phyloP scores from a whole-genome alignment of 139 green algal genomes.

The Edaphochlamys debaryana region DNA sequence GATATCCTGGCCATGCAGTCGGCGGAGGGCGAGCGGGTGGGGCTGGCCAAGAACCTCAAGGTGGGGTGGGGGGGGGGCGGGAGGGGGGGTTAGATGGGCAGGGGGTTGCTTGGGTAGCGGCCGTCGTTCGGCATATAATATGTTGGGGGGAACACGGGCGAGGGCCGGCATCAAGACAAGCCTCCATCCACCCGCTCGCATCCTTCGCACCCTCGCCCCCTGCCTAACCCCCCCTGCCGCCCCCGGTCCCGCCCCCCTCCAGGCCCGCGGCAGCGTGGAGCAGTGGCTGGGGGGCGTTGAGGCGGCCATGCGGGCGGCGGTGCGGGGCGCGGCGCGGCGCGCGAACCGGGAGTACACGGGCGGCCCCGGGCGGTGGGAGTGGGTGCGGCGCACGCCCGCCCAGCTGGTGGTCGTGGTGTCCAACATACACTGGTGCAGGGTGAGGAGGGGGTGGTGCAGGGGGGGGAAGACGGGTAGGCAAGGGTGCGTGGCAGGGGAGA shows the following conservation, averaged over 20 bases:
- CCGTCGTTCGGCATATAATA: no score
- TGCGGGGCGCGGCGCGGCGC: slow-evolving; percentile 53
- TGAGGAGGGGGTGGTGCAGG: neutral
- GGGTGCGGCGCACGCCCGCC: slow-evolving; percentile 74
- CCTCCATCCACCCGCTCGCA: no score
- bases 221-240: no score
- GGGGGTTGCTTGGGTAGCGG: neutral
- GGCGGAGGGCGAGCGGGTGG: slow-evolving; percentile 74
- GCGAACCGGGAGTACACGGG: slow-evolving; percentile 14
- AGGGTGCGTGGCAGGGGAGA: no score
- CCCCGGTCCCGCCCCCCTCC: no score
- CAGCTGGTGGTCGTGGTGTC: slow-evolving; percentile 78
- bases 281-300: slow-evolving; percentile 78
- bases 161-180: no score
- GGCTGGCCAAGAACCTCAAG: slow-evolving; percentile 80
- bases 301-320: slow-evolving; percentile 60
- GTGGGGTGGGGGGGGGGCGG: neutral
- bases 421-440: slow-evolving; percentile 80
- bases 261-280: slow-evolving; percentile 79
- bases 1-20: slow-evolving; percentile 82
- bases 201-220: no score
- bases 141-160: no score
- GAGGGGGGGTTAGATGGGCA: neutral
- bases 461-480: neutral
- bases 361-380: slow-evolving; percentile 39